Evolutionary conservation across 306 rosid genomes (phyloP), one percentile per base, ranked within the genome.

Genomic region (Rubus idaeus): DNA sequence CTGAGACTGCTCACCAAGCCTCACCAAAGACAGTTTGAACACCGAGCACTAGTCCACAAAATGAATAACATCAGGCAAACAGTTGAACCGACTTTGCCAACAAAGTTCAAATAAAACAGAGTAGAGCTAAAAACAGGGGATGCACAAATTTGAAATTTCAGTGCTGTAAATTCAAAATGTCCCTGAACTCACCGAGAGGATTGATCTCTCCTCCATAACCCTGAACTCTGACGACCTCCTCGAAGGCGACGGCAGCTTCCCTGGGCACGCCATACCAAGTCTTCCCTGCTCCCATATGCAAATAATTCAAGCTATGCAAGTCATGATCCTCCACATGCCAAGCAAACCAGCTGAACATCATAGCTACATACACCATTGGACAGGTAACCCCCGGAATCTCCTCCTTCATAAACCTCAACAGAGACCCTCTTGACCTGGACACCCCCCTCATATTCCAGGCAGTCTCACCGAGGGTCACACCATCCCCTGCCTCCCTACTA

Each of bases 261-360:
- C 90, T 85, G 0, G 99, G 99, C 30, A 96, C 97, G 0, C 99
- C 99, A 42, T 96, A 96, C 99, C 99, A 96, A 1, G 99, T 96
- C 83, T 96, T 96, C 11, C 93, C 92, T 0, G 99, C 93, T 20
- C 99, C 99, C 93, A 88, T 85, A 61, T 96, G 98, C 79, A 92
- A 78, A 79, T 93, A 96, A 83, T 96, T 96, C 80, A 96, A 83
- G 81, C 99, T 96, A 67, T 96, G 99, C 87, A 96, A 72, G 87
- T 96, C 99, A 77, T 96, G 99, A 74, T 96, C 99, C 88, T 96
- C 99, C 16, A 91, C 99, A 70, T 96, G 99, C 99, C 99, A 96
- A 55, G 99, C 99, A 70, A 96, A 96, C 99, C 99, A 96, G 77
- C 99, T 96, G 76, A 96, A 96, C 81, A 96, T 62, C 99, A 96